Conservation (phyloP, 495 filamentous ascomycete genomes). For the Penicillium cinerascens region DNA sequence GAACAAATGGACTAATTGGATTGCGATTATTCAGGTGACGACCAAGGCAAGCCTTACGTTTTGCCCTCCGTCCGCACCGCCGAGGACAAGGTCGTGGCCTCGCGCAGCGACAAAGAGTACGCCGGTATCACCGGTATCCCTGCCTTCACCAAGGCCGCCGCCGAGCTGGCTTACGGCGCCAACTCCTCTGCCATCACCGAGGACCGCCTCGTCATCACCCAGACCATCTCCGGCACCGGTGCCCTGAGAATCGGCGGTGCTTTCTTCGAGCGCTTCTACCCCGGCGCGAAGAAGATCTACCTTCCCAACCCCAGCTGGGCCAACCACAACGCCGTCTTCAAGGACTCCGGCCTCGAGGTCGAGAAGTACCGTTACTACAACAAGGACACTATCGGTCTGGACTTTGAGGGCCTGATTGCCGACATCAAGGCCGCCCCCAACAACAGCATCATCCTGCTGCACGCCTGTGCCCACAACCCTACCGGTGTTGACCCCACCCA, state of each 20-base stretch:
- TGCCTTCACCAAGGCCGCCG: slow-evolving; percentile 87
- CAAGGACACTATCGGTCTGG: slow-evolving; percentile 95
- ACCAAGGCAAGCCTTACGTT: slow-evolving; percentile 95
- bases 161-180: slow-evolving; percentile 82
- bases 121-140: slow-evolving; percentile 95
- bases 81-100: slow-evolving; percentile 78
- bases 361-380: slow-evolving; percentile 98
- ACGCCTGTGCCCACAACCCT: slow-evolving; percentile 98
- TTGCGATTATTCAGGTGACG: slow-evolving; percentile 59
- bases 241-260: slow-evolving; percentile 91
- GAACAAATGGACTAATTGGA: slow-evolving; percentile 9
- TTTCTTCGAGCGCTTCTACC: slow-evolving; percentile 88
- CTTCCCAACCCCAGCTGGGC: slow-evolving; percentile 96
- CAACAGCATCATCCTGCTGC: slow-evolving; percentile 84
- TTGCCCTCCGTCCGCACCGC: slow-evolving; percentile 88
- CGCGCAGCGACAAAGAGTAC: slow-evolving; percentile 90
- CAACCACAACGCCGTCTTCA: slow-evolving; percentile 96
- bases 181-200: slow-evolving; percentile 70
- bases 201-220: slow-evolving; percentile 84
- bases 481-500: slow-evolving; percentile 93
- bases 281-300: slow-evolving; percentile 87
- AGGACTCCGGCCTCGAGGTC: slow-evolving; percentile 83
- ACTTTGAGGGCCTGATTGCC: slow-evolving; percentile 89
- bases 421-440: slow-evolving; percentile 89
- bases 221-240: slow-evolving; percentile 97